A percentile compares a stretch with the other conserved stretches of the same genome.
Evolutionary conservation across 208 protist species (phyloP).

Genomic region (Vickermania spadyakhi): DNA sequence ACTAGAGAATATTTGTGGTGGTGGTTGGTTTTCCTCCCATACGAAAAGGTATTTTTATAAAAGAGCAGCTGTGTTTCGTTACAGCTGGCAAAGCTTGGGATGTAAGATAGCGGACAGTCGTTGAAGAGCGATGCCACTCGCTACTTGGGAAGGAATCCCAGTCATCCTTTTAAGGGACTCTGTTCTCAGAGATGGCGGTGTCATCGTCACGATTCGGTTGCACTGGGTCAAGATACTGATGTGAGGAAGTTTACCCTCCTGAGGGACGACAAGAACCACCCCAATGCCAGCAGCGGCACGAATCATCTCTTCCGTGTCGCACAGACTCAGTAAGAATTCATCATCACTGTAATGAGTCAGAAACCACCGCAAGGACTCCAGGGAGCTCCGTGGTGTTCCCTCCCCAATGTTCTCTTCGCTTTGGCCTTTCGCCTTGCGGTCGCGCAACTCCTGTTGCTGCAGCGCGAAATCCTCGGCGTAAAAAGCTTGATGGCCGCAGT

Average conservation of each 20-base stretch:
- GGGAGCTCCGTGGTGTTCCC: constrained; percentile 6
- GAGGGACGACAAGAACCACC: constrained; percentile 67
- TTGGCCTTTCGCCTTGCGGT: not conserved
- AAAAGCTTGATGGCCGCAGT: constrained; percentile 54
- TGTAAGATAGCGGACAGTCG: constrained; percentile 66
- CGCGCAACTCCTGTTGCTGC: constrained; percentile 1
- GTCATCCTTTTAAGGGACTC: not conserved
- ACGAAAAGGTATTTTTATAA: no score
- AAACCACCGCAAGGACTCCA: constrained; percentile 32
- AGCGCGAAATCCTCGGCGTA: constrained; percentile 16
- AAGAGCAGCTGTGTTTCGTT: no score
- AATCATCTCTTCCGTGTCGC: constrained; percentile 32
- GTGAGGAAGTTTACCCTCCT: constrained; percentile 72
- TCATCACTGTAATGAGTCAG: constrained; percentile 4
- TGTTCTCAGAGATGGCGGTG: constrained; percentile 13
- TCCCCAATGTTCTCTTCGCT: not conserved
- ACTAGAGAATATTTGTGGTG: no score
- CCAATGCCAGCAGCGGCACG: constrained; percentile 10
- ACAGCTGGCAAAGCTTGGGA: constrained; percentile 31
- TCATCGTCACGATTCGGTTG: constrained; percentile 37
- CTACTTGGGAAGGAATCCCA: constrained; percentile 67
- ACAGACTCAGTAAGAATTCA: constrained; percentile 18
- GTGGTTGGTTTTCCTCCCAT: no score
- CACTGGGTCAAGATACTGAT: constrained; percentile 43
- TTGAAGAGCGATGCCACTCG: constrained; percentile 76